Evolutionary conservation across 2,329 filamentous ascomycete species (phyloP), one percentile per base, ranked within the genome.

Genomic region (Botrytis porri): DNA sequence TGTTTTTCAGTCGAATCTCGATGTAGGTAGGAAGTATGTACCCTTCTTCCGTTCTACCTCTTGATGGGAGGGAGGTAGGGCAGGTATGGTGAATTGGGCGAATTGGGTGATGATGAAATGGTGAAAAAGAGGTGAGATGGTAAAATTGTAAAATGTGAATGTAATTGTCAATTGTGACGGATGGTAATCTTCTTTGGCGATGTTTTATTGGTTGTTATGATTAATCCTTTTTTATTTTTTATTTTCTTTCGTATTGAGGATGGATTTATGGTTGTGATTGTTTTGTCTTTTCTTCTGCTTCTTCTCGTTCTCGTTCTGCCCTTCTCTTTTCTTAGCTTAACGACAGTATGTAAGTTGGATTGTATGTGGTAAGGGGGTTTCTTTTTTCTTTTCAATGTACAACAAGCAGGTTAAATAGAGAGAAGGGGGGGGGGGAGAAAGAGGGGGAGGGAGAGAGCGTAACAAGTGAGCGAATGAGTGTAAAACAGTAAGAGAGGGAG

Each of bases 311-410:
- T 60, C 48, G 59, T 37, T 62, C 18, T 45, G 3, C 41, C 2
- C 20, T 5, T 63, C 45, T 39, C 39, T 71, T 63, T 70, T 32
- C 37, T 32, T 32, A 43, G 60, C 25, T 41, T 39, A 71, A 71
- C 37, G 69, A 71, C 43, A 71, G 61, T 71, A 59, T 65, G 69
- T 71, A 59, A 71, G 61, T 71, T 71, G 69, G 69, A 65, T 71
- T 51, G 60, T 41, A 20, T 70, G 54, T 39, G n/a, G 25, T 16
- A 16, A 18, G n/a, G n/a, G n/a, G n/a, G 51, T 29, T 8, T n/a
- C 1, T 7, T 54, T 51, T n/a, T 51, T n/a, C 48, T 51, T n/a
- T 51, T 12, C 7, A 29, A 29, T 29, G n/a, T 54, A 29, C 51
- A 29, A 48, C 43, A 39, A 57, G 10, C 43, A 32, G 41, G 32